A percentile compares a stretch with the other conserved stretches of the same genome.
Evolutionary conservation across 2,329 filamentous ascomycete species (phyloP).

Genomic region (Microdochium bolleyi): DNA sequence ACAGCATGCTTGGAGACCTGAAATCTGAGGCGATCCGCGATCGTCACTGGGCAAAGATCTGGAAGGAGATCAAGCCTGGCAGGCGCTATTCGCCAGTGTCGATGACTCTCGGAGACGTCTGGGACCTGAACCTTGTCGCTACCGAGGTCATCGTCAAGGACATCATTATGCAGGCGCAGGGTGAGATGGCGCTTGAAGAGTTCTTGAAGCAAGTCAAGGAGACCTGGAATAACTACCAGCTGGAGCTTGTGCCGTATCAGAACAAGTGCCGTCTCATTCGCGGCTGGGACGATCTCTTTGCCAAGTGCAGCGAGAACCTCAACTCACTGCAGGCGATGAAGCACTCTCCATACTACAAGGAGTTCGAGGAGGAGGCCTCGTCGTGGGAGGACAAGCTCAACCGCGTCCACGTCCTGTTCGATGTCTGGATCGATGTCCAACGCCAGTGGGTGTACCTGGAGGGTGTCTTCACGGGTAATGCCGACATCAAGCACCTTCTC

Average conservation of each 20-base stretch:
- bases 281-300: constrained; percentile 96
- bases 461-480: constrained; percentile 96
- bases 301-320: constrained; percentile 95
- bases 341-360: constrained; percentile 98
- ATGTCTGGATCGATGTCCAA: constrained; percentile 99
- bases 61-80: constrained; percentile 86
- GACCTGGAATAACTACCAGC: constrained; percentile 89
- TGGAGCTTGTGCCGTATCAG: constrained; percentile 95
- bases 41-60: constrained; percentile 95
- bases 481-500: constrained; percentile 95
- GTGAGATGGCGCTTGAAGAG: constrained; percentile 96
- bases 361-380: constrained; percentile 95
- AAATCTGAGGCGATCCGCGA: constrained; percentile 96
- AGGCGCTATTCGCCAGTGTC: constrained; percentile 91
- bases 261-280: constrained; percentile 96
- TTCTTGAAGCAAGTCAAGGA: constrained; percentile 95
- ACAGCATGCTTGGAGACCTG: constrained; percentile 77
- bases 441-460: constrained; percentile 99
- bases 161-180: constrained; percentile 91
- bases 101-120: constrained; percentile 96
- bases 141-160: constrained; percentile 85
- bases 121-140: constrained; percentile 86
- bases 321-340: constrained; percentile 98
- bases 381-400: constrained; percentile 98
- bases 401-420: constrained; percentile 92